Base-by-base conservation (phyloP, 2,329 filamentous ascomycete genomes). In the Penicillium hesseltinei region DNA sequence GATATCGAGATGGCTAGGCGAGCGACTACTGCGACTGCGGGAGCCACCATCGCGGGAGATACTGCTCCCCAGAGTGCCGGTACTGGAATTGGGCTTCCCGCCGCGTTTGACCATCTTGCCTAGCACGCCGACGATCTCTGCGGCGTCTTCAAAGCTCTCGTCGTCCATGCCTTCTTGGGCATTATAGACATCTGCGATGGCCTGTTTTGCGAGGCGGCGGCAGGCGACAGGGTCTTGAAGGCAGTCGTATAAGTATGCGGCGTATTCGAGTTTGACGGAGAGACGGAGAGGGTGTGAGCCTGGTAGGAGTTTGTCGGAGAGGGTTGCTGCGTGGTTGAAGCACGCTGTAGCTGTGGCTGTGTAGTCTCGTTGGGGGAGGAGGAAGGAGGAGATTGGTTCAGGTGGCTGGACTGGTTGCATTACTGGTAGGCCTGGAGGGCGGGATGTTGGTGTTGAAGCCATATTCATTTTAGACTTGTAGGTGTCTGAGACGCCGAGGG, bases 161-260 rank as follows among this genome's bases (percentile, higher is more conserved):
- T 97, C 92, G 58, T 95, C 91, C 86, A 97, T 93, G 21, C 90
- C 91, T 73, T 97, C 92, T 52, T 89, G 87, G 1, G 92, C 91
- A 56, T 92, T 89, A 71, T 97, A 97, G 1, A 97, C 93, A 66
- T 96, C 91, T 42, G 89, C 84, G 59, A 97, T 94, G 3, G 92
- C 91, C 38, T 87, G 83, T 67, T 90, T 88, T 11, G 94, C 93
- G 15, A 97, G 75, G 53, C 84, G 83, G 33, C 92, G 84, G 51
- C 91, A 92, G 36, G 81, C 85, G 23, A 92, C 87, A 46, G 84
- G 81, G 66, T 97, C 92, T 70, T 94, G 91, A 2, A 91, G 82
- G 69, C 93, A 97, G 70, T 97, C 94, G 79, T 93, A 97, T 1
- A 97, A 79, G 71, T 97, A 99, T 0, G 92, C 92, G 15, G 90